A percentile compares a stretch with the other conserved stretches of the same genome.
phyloP scores from a whole-genome alignment of 441 rosid species.

The Gossypium aridum region DNA sequence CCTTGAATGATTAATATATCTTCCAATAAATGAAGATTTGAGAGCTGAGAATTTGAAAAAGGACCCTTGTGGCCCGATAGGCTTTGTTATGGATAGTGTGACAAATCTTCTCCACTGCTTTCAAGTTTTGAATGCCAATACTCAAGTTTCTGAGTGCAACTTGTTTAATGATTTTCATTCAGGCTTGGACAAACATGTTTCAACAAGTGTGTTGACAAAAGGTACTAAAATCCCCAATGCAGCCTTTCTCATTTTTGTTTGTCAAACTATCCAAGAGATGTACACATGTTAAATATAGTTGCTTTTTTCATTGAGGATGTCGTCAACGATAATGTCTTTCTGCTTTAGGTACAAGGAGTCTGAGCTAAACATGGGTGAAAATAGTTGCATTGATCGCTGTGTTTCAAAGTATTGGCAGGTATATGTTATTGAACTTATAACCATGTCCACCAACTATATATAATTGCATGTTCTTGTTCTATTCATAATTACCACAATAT shows the following conservation, averaged over 20 bases:
- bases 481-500: neutral
- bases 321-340: neutral
- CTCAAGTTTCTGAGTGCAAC: slow-evolving; percentile 5
- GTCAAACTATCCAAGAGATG: neutral
- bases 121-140: neutral
- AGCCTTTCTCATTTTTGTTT: neutral
- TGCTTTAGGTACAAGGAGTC: slow-evolving; percentile 73
- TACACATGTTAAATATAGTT: neutral
- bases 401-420: slow-evolving; percentile 97
- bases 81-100: neutral
- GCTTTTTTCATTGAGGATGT: neutral
- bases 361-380: slow-evolving; percentile 98
- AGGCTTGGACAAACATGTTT: slow-evolving; percentile 94
- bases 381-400: slow-evolving; percentile 97
- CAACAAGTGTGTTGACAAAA: slow-evolving; percentile 85
- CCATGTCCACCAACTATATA: neutral
- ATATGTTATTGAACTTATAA: neutral
- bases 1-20: neutral
- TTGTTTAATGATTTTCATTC: slow-evolving; percentile 20
- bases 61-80: neutral
- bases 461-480: neutral
- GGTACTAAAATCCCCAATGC: slow-evolving; percentile 29
- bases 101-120: neutral
- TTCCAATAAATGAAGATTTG: neutral
- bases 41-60: neutral